Base-by-base conservation (phyloP, 1,139 yeast genomes). In the Suhomyces bokatorum region DNA sequence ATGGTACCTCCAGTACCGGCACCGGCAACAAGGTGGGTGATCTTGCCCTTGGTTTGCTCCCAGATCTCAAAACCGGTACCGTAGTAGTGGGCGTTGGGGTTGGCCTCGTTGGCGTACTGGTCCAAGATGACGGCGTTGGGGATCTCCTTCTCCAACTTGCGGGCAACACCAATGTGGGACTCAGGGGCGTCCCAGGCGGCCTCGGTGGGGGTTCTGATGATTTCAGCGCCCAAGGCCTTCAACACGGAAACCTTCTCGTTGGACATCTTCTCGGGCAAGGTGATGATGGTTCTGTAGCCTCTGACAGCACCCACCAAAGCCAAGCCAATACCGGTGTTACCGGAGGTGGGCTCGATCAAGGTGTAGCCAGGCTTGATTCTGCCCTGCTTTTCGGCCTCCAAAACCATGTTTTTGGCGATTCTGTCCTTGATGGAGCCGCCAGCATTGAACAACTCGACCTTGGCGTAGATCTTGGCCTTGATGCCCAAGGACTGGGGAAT, bases 171-270 rank as follows among this genome's bases (percentile, higher is more conserved):
- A 63, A 88, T 87, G 60, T 88, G 96, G 32, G 93, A 84, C 67
- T 88, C 96, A 39, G 96, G 96, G 40, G 95, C 80, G 60, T 88
- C 96, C 89, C 91, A 88, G 1, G 96, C 96, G 35, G 96, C 96
- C 59, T 86, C 95, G 37, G 95, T 88, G 42, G 96, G 96, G 15
- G 96, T 88, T 73, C 96, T 81, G 54, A 88, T 86, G 63, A 88
- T 87, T 64, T 87, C 96, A 33, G 96, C 96, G 44, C 96, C 96
- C 47, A 88, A 75, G 4, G 96, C 96, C 68, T 87, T 87, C 65
- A 88, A 78, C 7, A 88, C 96, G 40, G 91, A 81, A 30, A 88
- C 96, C 65, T 88, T 88, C 64, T 88, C 96, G 63, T 87, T 87
- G 32, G 95, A 86, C 96, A 88, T 88, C 71, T 88, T 88, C 70